Evolutionary conservation across 257 asterid genomes (phyloP), one percentile per base, ranked within the genome.

Genomic region (Anisodus acutangulus): DNA sequence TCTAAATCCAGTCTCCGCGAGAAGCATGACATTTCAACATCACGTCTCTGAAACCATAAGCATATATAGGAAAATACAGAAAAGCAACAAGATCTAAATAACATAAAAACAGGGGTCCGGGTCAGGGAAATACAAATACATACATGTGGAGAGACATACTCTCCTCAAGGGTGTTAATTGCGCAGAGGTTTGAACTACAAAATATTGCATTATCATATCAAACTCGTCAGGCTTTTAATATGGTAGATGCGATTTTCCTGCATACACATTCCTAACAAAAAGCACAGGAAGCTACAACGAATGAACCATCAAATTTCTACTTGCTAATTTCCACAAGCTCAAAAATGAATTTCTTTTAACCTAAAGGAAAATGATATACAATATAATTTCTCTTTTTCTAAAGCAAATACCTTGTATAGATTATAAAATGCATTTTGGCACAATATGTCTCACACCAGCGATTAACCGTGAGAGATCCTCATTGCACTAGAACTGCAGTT

Each of bases 21-120:
- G 64, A 53, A 78, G 81, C 49, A 53, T 26, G 64, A 26, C 64
- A 26, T 78, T 74, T 53, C 64, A 31, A 78, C 81, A 78, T 53
- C 64, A 78, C 7, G 7, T 1, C 10, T 49, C 64, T 54, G 59
- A 53, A 78, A 78, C 49, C 81, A 78, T 13, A 78, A 72, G 43
- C n/a, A 78, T 78, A 78, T 31, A 10, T 19, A 72, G 80, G 17
- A 76, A 26, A 51, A 8, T 12, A 26, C 19, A 76, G 80, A 74
- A 47, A 19, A 74, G 60, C 60, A 74, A 49, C 80, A 11, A 31
- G 80, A 74, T 74, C 60, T 22, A 74, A 26, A 22, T 19, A 31
- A 19, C 60, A 49, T 31, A 76, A 69, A 26, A 1, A 12, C 3
- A 45, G 81, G 80, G 6, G n/a, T 47, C 58, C 55, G 0, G 37